Base-by-base conservation (phyloP, 306 rosid species). In the Hylodesmum podocarpum region DNA sequence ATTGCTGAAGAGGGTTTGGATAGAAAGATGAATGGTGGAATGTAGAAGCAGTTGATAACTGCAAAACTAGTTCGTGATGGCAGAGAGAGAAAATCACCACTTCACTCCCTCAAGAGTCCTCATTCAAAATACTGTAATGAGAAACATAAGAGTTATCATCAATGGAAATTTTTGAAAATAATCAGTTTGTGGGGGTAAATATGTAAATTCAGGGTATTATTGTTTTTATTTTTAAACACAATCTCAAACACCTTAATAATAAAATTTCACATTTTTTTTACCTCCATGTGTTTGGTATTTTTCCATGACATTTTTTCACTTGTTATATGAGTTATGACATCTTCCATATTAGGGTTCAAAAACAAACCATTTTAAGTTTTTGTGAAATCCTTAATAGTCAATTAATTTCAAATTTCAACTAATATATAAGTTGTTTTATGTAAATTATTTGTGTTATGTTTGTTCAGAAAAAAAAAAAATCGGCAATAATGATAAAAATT, bases 1-100 rank as follows among this genome's bases (percentile, higher is more conserved):
- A 49, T 29, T 11, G 64, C 55, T 25, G 49, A 58, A 28, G 18
- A 58, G 39, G 40, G 82, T 46, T 74, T 39, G 39, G 57, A 72
- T 44, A 84, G 61, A 83, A 44, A 29, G 49, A 54, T 34, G 78
- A 73, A 69, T 58, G 66, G 64, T 44, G 55, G 61, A 47, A 84
- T 19, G 68, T 19, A 21, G 33, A 67, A 76, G 72, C 68, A 82
- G 4, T 61, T 47, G 44, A 43, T 6, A 51, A 78, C 7, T 47
- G 77, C 50, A 61, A 50, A 18, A 62, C 5, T 9, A 14, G 12
- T 10, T 75, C 46, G 84, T 16, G 33, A 77, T 36, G 85, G 85
- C 65, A 13, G 75, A 74, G 89, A 78, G 87, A 78, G 61, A 85
- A 78, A 22, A 72, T 83, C 69, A 82, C 81, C 88, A 64, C 61